A percentile compares a stretch with the other conserved stretches of the same genome.
Conservation (phyloP, 495 filamentous ascomycete genomes). For the Achaetomiella virescens region DNA sequence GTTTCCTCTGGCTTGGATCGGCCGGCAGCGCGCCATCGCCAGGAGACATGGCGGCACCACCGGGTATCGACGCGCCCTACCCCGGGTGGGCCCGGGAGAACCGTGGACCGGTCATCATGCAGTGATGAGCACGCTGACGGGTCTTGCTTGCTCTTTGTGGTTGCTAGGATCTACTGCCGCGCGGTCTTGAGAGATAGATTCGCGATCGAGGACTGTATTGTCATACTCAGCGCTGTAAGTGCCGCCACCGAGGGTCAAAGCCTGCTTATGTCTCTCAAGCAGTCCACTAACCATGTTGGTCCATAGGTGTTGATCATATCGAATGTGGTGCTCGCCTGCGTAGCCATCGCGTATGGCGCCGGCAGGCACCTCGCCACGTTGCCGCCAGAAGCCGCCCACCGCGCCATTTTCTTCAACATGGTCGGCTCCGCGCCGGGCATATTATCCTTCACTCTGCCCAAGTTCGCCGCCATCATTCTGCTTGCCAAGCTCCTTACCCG, state of each 20-base stretch:
- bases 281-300: no score
- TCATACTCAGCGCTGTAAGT: conserved; percentile 9
- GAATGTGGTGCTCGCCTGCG: conserved; percentile 8
- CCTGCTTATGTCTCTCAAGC: no score
- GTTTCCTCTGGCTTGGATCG: no score
- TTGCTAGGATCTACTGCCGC: conserved; percentile 20
- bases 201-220: conserved; percentile 12
- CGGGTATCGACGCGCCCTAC: conserved; percentile 1
- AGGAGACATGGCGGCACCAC: no score
- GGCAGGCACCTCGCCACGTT: conserved; percentile 18
- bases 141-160: conserved; percentile 17
- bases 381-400: background rate
- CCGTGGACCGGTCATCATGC: conserved; percentile 17
- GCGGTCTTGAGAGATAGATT: conserved; percentile 9
- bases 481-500: conserved; percentile 21
- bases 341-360: conserved; percentile 7
- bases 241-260: no score
- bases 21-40: no score
- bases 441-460: conserved; percentile 19
- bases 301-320: background rate
- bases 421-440: no score
- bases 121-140: conserved; percentile 12
- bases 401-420: conserved; percentile 20
- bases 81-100: conserved; percentile 18
- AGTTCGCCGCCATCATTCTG: conserved; percentile 24